A percentile compares a stretch with the other conserved stretches of the same genome.
Conservation (phyloP, 257 asterid species). For the Eustoma russellianum region DNA sequence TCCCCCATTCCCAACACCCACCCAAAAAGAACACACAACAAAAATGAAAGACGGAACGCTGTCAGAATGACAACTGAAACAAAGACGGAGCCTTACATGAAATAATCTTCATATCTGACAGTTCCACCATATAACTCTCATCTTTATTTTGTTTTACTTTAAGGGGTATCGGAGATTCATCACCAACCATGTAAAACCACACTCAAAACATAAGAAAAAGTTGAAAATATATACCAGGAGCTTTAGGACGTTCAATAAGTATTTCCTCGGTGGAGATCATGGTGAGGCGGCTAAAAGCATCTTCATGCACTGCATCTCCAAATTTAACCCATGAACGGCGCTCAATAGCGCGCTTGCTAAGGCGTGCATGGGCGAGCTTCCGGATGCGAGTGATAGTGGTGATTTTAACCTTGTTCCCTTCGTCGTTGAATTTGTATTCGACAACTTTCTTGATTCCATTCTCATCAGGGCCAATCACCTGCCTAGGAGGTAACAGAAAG, state of each 20-base stretch:
- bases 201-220: background rate
- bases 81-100: too few species aligned
- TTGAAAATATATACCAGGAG: conserved; percentile 36
- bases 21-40: too few species aligned
- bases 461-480: conserved; percentile 57
- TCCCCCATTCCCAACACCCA: too few species aligned
- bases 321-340: conserved; percentile 86
- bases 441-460: conserved; percentile 65
- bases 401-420: conserved; percentile 65
- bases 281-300: conserved; percentile 66
- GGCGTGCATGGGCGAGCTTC: conserved; percentile 74
- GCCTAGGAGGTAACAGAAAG: conserved; percentile 67
- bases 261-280: conserved; percentile 95
- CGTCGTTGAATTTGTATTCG: conserved; percentile 67
- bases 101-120: too few species aligned
- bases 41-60: too few species aligned
- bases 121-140: too few species aligned
- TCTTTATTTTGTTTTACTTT: too few species aligned
- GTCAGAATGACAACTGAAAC: too few species aligned
- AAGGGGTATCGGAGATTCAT: too few species aligned
- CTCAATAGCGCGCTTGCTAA: conserved; percentile 77
- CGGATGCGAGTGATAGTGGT: conserved; percentile 77
- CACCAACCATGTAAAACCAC: too few species aligned
- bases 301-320: conserved; percentile 85
- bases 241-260: conserved; percentile 76